Evolutionary conservation across 2,329 filamentous ascomycete species (phyloP).

Genomic region (Myrmaecium sp.): DNA sequence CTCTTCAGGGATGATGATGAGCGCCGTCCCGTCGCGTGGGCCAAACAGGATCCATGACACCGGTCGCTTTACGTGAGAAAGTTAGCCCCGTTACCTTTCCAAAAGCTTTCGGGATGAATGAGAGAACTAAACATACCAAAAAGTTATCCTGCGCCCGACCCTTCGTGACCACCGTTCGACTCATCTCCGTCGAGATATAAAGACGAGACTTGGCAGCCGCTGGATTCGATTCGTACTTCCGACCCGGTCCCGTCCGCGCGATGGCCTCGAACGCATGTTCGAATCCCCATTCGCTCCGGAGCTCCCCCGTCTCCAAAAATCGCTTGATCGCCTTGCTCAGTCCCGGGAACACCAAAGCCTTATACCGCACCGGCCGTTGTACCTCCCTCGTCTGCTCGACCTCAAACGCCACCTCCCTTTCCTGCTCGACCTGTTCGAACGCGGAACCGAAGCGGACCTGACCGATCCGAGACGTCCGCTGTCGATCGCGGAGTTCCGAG

Average conservation of each 20-base stretch:
- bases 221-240: constrained; percentile 12
- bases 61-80: constrained; percentile 15
- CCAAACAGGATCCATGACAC: constrained; percentile 45
- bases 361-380: constrained; percentile 25
- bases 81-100: constrained; percentile 1
- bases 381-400: constrained; percentile 36
- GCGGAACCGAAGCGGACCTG: background rate
- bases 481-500: background rate
- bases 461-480: background rate
- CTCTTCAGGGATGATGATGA: constrained; percentile 44
- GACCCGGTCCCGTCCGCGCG: constrained; percentile 14
- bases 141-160: constrained; percentile 19
- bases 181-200: constrained; percentile 27
- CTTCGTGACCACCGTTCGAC: constrained; percentile 22
- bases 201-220: constrained; percentile 10
- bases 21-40: constrained; percentile 22
- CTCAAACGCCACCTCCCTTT: constrained; percentile 39
- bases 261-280: constrained; percentile 24
- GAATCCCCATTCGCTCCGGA: constrained; percentile 18
- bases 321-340: constrained; percentile 26
- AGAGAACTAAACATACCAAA: constrained; percentile 14
- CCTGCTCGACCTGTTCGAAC: constrained; percentile 18
- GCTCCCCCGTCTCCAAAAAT: constrained; percentile 27
- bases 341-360: constrained; percentile 25
- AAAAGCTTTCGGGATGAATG: constrained; percentile 2